These are phyloP conservation scores for Diaporthe vaccinii DNA, from an alignment of 2,329 filamentous ascomycete genomes.

Conservation along the genomic window DNA sequence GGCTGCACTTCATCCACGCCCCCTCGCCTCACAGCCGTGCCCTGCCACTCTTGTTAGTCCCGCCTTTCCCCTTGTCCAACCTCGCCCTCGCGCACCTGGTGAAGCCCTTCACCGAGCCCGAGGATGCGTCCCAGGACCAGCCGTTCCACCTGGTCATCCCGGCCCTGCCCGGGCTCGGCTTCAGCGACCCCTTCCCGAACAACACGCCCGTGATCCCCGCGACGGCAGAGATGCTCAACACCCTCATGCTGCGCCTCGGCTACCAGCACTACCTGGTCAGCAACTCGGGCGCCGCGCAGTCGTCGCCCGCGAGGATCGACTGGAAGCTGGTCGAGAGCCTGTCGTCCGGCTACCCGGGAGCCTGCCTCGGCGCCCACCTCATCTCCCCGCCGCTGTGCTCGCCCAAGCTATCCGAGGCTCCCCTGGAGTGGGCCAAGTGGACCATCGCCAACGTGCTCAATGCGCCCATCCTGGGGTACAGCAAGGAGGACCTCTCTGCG, in stretches of 20 bases:
- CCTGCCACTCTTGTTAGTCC: slow-evolving; percentile 74
- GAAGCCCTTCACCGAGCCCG: slow-evolving; percentile 66
- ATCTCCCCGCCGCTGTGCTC: slow-evolving; percentile 67
- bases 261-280: slow-evolving; percentile 72
- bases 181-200: slow-evolving; percentile 72
- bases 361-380: slow-evolving; percentile 72
- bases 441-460: slow-evolving; percentile 64
- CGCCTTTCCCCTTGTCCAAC: slow-evolving; percentile 76
- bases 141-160: slow-evolving; percentile 78
- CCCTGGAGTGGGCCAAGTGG: slow-evolving; percentile 68
- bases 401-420: slow-evolving; percentile 60
- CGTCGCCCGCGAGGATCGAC: slow-evolving; percentile 64
- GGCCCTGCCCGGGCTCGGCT: slow-evolving; percentile 75
- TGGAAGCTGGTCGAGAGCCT: slow-evolving; percentile 64
- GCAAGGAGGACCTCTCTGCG: slow-evolving; percentile 63
- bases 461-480: slow-evolving; percentile 68
- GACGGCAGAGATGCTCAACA: slow-evolving; percentile 69
- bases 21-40: slow-evolving; percentile 66
- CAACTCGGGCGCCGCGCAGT: slow-evolving; percentile 63
- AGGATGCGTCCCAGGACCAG: slow-evolving; percentile 58
- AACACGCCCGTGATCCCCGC: slow-evolving; percentile 63
- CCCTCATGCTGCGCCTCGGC: slow-evolving; percentile 71
- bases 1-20: slow-evolving; percentile 76
- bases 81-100: slow-evolving; percentile 70
- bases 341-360: slow-evolving; percentile 59